A percentile compares a stretch with the other conserved stretches of the same genome.
Evolutionary conservation across 2,329 filamentous ascomycete species (phyloP).

Genomic region (Tympanopsis confertula): DNA sequence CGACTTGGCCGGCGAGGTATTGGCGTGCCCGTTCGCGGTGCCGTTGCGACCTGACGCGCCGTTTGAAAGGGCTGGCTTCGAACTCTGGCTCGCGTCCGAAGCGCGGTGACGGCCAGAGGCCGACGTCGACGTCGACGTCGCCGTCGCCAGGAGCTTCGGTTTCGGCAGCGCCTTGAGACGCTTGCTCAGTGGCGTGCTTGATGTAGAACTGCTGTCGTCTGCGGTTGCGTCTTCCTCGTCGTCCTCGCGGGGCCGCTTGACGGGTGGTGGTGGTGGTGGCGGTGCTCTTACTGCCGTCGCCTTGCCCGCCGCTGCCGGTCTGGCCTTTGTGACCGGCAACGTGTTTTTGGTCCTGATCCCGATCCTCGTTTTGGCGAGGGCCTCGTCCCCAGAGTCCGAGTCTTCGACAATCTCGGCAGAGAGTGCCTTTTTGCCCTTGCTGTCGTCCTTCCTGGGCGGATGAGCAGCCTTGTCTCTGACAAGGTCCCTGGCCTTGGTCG

Average conservation of each 20-base stretch:
- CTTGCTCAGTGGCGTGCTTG: constrained; percentile 44
- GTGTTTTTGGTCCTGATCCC: no score
- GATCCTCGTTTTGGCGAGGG: no score
- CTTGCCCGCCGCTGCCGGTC: no score
- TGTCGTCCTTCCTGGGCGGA: constrained; percentile 16
- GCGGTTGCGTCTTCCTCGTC: constrained; percentile 10
- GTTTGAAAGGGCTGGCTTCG: constrained; percentile 22
- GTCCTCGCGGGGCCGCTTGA: constrained; percentile 40
- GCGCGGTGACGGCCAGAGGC: constrained; percentile 20
- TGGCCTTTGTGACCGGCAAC: no score
- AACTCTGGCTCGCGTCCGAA: constrained; percentile 35
- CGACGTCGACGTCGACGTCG: constrained; percentile 6
- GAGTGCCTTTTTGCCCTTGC: constrained; percentile 31
- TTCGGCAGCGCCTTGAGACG: constrained; percentile 37
- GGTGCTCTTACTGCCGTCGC: constrained; percentile 18
- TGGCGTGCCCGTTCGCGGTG: no score
- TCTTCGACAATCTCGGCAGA: constrained; percentile 46
- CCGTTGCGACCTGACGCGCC: constrained; percentile 11
- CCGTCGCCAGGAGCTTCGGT: constrained; percentile 11
- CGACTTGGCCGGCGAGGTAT: constrained; percentile 48
- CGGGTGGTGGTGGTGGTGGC: not conserved
- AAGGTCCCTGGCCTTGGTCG: constrained; percentile 32
- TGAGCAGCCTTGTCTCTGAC: no score
- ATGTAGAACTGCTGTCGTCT: constrained; percentile 47
- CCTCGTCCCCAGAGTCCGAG: no score